phyloP scores from a whole-genome alignment of 2,329 filamentous ascomycete genomes.

The Beauveria sp. region DNA sequence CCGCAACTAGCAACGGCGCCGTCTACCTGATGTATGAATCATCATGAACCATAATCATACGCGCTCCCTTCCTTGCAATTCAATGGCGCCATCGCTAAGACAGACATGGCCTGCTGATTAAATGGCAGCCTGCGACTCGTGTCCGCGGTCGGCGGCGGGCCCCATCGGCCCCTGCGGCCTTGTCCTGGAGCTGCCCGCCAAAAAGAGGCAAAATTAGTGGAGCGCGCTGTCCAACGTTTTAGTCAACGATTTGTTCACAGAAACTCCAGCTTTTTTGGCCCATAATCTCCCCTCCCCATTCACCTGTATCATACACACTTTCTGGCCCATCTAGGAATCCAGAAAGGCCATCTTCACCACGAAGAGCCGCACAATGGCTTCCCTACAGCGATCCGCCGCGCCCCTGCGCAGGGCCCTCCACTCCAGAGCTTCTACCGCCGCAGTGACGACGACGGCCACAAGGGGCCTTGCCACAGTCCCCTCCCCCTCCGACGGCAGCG shows the following conservation, averaged over 20 bases:
- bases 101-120: constrained; percentile 3
- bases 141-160: constrained; percentile 10
- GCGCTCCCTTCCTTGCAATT: neutral
- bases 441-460: constrained; percentile 19
- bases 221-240: constrained; percentile 9
- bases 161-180: constrained; percentile 1
- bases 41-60: neutral
- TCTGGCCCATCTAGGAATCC: neutral
- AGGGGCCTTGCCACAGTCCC: constrained; percentile 42
- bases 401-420: constrained; percentile 35
- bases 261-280: constrained; percentile 6
- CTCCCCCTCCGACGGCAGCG: constrained; percentile 22
- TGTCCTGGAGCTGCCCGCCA: neutral
- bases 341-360: neutral
- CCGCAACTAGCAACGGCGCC: neutral
- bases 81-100: neutral
- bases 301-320: neutral
- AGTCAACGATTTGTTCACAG: constrained; percentile 10
- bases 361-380: constrained; percentile 25
- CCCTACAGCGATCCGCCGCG: constrained; percentile 33
- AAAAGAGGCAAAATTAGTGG: constrained; percentile 5
- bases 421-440: constrained; percentile 11
- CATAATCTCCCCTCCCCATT: neutral
- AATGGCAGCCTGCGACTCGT: neutral
- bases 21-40: neutral